phyloP scores from a whole-genome alignment of 768 basidiomycete genomes.

The Dioszegia crocea region DNA sequence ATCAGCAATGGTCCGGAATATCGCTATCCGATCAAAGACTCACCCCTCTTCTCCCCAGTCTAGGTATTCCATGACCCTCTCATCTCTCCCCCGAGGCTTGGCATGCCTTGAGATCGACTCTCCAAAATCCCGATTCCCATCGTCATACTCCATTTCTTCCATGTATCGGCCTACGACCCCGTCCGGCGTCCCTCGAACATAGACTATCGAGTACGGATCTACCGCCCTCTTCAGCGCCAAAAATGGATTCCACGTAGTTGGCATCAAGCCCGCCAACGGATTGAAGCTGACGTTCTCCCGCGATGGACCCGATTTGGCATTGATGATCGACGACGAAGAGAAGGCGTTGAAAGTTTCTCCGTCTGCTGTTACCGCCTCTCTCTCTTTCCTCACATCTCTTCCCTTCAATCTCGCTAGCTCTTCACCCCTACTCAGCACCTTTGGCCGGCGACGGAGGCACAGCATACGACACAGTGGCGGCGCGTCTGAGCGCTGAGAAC shows the following conservation, averaged over 20 bases:
- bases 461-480: slow-evolving; percentile 37
- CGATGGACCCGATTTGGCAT: background rate
- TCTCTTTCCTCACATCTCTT: background rate
- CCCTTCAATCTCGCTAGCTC: slow-evolving; percentile 25
- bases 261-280: no score
- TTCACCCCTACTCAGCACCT: slow-evolving; percentile 11
- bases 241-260: slow-evolving; percentile 17
- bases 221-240: slow-evolving; percentile 17
- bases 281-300: no score
- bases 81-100: slow-evolving; percentile 16
- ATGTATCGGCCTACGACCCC: slow-evolving; percentile 43
- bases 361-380: background rate
- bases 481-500: slow-evolving; percentile 25
- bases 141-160: slow-evolving; percentile 42
- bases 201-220: slow-evolving; percentile 35
- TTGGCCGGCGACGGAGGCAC: slow-evolving; percentile 23
- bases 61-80: slow-evolving; percentile 20
- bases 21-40: slow-evolving; percentile 9
- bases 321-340: background rate
- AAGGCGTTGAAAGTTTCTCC: background rate
- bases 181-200: slow-evolving; percentile 31
- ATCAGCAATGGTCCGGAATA: background rate
- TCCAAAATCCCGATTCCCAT: slow-evolving; percentile 38
- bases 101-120: slow-evolving; percentile 8
- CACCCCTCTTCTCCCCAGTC: slow-evolving; percentile 43